phyloP scores from a whole-genome alignment of 1,139 yeast genomes.

The Candida frijolesensis region DNA sequence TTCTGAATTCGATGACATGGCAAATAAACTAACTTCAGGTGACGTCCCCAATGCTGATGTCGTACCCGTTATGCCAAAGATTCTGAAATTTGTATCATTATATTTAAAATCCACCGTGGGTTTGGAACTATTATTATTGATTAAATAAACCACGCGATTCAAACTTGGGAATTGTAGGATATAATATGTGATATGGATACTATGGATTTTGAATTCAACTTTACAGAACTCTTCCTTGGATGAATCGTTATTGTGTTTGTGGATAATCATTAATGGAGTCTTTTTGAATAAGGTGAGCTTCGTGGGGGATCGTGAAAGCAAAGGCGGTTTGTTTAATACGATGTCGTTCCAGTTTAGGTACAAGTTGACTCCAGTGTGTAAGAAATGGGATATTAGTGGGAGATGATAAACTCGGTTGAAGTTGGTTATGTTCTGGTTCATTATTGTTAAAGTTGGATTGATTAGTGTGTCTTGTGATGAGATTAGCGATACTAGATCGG shows the following conservation, averaged over 20 bases:
- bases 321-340: constrained; percentile 18
- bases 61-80: constrained; percentile 39
- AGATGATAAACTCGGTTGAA: constrained; percentile 25
- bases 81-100: constrained; percentile 32
- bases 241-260: constrained; percentile 16
- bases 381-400: constrained; percentile 31
- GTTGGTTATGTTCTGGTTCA: constrained; percentile 23
- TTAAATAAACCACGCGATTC: constrained; percentile 16
- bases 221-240: constrained; percentile 28
- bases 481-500: constrained; percentile 23
- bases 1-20: constrained; percentile 23
- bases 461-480: constrained; percentile 34
- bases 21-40: constrained; percentile 30
- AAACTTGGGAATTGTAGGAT: constrained; percentile 27
- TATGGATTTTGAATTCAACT: constrained; percentile 35
- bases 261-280: constrained; percentile 36
- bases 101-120: constrained; percentile 39
- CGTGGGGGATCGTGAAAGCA: constrained; percentile 26
- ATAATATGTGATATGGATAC: constrained; percentile 38
- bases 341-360: constrained; percentile 8
- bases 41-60: constrained; percentile 41
- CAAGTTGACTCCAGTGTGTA: constrained; percentile 28
- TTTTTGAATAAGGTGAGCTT: constrained; percentile 26
- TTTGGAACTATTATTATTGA: constrained; percentile 35
- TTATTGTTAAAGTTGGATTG: constrained; percentile 22